A percentile compares a stretch with the other conserved stretches of the same genome.
Evolutionary conservation across 768 basidiomycete species (phyloP).

Genomic region (Krasilnikovozyma curviuscula): DNA sequence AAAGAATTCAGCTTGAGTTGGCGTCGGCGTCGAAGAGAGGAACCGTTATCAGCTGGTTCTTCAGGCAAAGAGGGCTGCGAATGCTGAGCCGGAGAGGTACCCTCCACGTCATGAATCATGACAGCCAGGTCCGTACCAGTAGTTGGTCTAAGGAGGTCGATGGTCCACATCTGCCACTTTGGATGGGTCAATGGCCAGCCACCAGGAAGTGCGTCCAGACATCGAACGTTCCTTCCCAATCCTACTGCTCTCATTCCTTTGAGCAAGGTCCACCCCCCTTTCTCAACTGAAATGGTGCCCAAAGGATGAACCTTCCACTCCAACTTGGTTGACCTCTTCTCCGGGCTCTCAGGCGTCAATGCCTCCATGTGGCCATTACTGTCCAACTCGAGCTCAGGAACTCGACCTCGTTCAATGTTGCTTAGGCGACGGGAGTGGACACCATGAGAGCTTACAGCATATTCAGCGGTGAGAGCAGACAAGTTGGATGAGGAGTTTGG

Average conservation of each 20-base stretch:
- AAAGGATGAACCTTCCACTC: constrained; percentile 8
- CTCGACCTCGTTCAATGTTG: constrained; percentile 37
- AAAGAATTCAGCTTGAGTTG: not conserved
- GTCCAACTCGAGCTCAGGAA: constrained; percentile 18
- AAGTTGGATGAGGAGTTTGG: constrained; percentile 30
- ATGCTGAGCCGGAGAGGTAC: not conserved
- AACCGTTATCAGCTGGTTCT: not conserved
- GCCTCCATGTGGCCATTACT: not conserved
- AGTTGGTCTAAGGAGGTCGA: constrained; percentile 3
- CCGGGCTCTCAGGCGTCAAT: not conserved
- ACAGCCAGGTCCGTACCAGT: not conserved
- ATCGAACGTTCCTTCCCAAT: constrained; percentile 36
- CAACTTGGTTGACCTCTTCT: not conserved
- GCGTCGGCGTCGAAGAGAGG: constrained; percentile 1
- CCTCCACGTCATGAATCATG: not conserved
- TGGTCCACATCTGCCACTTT: constrained; percentile 5
- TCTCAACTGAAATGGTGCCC: constrained; percentile 38
- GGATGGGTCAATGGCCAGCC: not conserved
- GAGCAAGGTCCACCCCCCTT: constrained; percentile 57
- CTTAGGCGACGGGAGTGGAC: constrained; percentile 52
- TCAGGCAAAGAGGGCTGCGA: not conserved
- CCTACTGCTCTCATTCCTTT: constrained; percentile 40
- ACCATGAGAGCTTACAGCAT: constrained; percentile 65
- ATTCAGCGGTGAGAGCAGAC: constrained; percentile 34
- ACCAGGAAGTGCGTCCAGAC: not conserved